A percentile compares a stretch with the other conserved stretches of the same genome.
Evolutionary conservation across 208 protist species (phyloP).

Genomic region (Blechomonas ayalai): DNA sequence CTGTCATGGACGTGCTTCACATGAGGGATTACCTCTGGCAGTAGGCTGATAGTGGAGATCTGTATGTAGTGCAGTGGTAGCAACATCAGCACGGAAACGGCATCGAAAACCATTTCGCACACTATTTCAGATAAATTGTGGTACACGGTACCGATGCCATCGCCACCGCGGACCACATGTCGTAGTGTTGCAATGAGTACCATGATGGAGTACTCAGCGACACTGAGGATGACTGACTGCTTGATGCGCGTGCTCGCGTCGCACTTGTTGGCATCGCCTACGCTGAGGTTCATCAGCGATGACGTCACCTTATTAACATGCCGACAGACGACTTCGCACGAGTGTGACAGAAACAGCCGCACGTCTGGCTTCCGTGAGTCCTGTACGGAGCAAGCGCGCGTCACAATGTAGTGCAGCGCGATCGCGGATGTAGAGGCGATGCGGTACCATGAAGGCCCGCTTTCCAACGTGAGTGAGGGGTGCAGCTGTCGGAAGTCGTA

Average conservation of each 20-base stretch:
- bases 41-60: slow-evolving; percentile 68
- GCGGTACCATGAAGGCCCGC: slow-evolving; percentile 67
- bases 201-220: slow-evolving; percentile 70
- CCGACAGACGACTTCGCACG: slow-evolving; percentile 66
- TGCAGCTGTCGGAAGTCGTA: slow-evolving; percentile 82
- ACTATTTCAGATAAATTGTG: slow-evolving; percentile 26
- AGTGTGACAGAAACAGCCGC: slow-evolving; percentile 37
- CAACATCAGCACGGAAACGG: slow-evolving; percentile 74
- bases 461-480: slow-evolving; percentile 29
- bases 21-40: slow-evolving; percentile 77
- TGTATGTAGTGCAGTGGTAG: slow-evolving; percentile 77
- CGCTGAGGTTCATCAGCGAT: slow-evolving; percentile 55
- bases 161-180: slow-evolving; percentile 31
- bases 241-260: slow-evolving; percentile 31
- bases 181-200: slow-evolving; percentile 74
- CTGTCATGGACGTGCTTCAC: slow-evolving; percentile 40
- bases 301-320: slow-evolving; percentile 62
- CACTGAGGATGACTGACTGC: slow-evolving; percentile 46
- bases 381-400: slow-evolving; percentile 51
- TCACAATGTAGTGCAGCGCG: slow-evolving; percentile 67
- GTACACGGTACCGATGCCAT: no score
- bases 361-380: slow-evolving; percentile 23
- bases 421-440: slow-evolving; percentile 67
- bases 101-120: slow-evolving; percentile 65
- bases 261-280: slow-evolving; percentile 12